These are phyloP conservation scores for Podospora conica DNA, from an alignment of 495 filamentous ascomycete genomes.

Conservation along the genomic window DNA sequence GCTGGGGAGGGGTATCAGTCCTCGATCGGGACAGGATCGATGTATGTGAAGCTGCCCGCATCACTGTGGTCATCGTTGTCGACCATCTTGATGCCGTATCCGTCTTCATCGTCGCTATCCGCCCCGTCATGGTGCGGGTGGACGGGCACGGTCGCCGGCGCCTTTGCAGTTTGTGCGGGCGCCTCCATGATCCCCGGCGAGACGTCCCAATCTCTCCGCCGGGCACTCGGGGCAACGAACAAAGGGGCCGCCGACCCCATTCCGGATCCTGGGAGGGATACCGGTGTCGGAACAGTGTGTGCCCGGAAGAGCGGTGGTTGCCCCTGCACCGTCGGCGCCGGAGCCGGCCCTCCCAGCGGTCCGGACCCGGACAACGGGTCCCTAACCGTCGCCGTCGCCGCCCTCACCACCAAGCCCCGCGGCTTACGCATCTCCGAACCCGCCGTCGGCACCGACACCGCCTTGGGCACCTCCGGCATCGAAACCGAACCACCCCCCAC, in stretches of 20 bases:
- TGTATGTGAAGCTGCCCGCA: conserved; percentile 8
- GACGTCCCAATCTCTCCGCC: neutral
- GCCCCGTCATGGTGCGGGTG: conserved; percentile 28
- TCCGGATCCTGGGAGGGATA: no score
- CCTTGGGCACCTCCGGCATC: neutral
- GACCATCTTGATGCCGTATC: conserved; percentile 45
- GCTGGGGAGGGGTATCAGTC: conserved; percentile 13
- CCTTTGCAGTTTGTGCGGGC: neutral
- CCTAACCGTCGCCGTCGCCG: neutral
- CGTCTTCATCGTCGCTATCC: conserved; percentile 40
- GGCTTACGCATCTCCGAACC: neutral
- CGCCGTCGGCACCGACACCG: neutral
- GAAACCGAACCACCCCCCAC: neutral
- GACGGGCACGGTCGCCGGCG: neutral
- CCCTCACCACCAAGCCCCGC: neutral
- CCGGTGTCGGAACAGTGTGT: neutral
- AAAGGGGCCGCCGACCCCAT: neutral
- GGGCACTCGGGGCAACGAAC: neutral
- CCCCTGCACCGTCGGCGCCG: neutral
- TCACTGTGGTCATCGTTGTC: conserved; percentile 35
- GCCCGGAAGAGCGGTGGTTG: neutral
- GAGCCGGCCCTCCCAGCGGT: neutral
- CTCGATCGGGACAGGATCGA: conserved; percentile 26
- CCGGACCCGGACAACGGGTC: neutral
- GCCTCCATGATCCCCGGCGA: neutral